Evolutionary conservation across 768 basidiomycete species (phyloP).

Genomic region (Suillus americanus): DNA sequence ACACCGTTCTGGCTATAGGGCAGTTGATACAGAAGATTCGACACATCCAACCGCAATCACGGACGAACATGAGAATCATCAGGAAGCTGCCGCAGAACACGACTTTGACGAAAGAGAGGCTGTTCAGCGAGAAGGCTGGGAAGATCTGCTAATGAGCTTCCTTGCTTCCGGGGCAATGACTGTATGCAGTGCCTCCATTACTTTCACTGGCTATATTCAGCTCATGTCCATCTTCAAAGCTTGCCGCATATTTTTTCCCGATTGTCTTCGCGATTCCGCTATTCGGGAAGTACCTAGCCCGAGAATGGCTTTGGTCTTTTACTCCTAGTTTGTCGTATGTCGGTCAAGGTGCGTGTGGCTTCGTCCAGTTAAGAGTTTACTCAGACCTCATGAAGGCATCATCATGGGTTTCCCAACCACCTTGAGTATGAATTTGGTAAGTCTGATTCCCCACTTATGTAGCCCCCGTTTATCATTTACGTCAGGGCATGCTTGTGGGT

Average conservation of each 20-base stretch:
- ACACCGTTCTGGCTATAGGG: slow-evolving; percentile 57
- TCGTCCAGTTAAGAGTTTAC: slow-evolving; percentile 6
- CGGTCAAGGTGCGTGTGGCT: slow-evolving; percentile 63
- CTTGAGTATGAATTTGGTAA: slow-evolving; percentile 85
- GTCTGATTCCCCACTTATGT: slow-evolving; percentile 4
- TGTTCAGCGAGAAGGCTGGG: slow-evolving; percentile 73
- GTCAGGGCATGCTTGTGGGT: slow-evolving; percentile 91
- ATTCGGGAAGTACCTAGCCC: slow-evolving; percentile 81
- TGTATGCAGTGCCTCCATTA: slow-evolving; percentile 42
- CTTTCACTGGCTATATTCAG: neutral
- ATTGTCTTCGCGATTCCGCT: slow-evolving; percentile 84
- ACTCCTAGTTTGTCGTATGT: slow-evolving; percentile 91
- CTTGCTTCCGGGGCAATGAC: slow-evolving; percentile 71
- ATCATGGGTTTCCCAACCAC: slow-evolving; percentile 99
- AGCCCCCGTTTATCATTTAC: neutral
- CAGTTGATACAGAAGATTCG: slow-evolving; percentile 32
- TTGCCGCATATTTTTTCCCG: slow-evolving; percentile 87
- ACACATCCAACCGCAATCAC: slow-evolving; percentile 16
- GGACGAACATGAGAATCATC: slow-evolving; percentile 23
- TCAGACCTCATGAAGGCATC: slow-evolving; percentile 54
- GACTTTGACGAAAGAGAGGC: slow-evolving; percentile 41
- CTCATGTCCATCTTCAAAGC: slow-evolving; percentile 40
- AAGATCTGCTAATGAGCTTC: slow-evolving; percentile 77
- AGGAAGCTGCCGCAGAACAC: slow-evolving; percentile 29
- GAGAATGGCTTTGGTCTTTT: slow-evolving; percentile 91